phyloP scores from a whole-genome alignment of 805 yeast genomes.

The baker's yeast (Saccharomyces cerevisiae) region DNA sequence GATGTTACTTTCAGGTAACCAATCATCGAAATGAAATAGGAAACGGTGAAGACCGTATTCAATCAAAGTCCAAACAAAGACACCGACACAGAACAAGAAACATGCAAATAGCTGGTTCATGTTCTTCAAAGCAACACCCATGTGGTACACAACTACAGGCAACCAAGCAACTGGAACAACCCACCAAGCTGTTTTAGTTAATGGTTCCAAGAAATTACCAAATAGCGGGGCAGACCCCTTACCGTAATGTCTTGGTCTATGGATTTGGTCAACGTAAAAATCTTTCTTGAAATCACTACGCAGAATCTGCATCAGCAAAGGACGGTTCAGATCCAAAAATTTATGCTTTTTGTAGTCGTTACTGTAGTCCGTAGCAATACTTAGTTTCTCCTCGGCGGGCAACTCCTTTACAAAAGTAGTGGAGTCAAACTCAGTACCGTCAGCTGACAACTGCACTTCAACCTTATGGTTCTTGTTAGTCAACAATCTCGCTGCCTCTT shows the following conservation, averaged over 20 bases:
- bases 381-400: conserved; percentile 65
- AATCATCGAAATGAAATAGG: conserved; percentile 82
- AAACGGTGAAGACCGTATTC: conserved; percentile 88
- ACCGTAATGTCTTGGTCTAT: conserved; percentile 96
- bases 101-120: conserved; percentile 39
- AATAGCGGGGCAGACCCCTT: conserved; percentile 93
- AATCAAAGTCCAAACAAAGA: conserved; percentile 85
- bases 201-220: conserved; percentile 90
- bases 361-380: conserved; percentile 68
- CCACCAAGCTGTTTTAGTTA: conserved; percentile 91
- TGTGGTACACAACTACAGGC: conserved; percentile 62
- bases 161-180: conserved; percentile 83
- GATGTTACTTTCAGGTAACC: conserved; percentile 70
- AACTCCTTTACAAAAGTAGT: conserved; percentile 49
- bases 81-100: conserved; percentile 65
- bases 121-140: conserved; percentile 50
- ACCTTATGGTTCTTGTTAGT: conserved; percentile 52
- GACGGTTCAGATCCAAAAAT: conserved; percentile 77
- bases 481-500: conserved; percentile 66
- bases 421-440: conserved; percentile 35
- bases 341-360: conserved; percentile 69
- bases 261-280: conserved; percentile 91
- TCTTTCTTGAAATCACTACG: conserved; percentile 71
- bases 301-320: conserved; percentile 74
- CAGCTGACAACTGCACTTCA: conserved; percentile 44